phyloP scores from a whole-genome alignment of 176 grass and related monocot genomes.

The Carex pumila region DNA sequence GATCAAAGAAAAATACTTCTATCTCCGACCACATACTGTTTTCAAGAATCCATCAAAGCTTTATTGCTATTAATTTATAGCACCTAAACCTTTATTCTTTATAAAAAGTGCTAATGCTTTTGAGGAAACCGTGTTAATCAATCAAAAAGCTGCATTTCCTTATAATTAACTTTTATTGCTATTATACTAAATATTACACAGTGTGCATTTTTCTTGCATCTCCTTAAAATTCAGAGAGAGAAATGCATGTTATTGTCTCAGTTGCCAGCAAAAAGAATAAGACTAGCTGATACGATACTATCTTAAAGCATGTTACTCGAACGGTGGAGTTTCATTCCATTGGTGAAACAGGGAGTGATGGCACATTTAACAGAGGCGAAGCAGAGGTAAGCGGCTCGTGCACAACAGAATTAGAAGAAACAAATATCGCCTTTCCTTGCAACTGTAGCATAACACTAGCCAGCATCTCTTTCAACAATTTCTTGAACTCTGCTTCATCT shows the following conservation, averaged over 20 bases:
- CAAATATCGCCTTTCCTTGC: constrained; percentile 43
- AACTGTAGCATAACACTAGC: constrained; percentile 53
- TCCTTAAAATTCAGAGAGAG: constrained; percentile 2
- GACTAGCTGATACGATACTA: neutral
- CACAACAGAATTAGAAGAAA: constrained; percentile 58
- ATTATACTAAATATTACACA: neutral
- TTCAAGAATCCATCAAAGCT: too few species aligned
- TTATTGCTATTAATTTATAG: too few species aligned
- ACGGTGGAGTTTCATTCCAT: neutral
- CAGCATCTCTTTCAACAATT: constrained; percentile 47
- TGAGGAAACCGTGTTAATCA: neutral
- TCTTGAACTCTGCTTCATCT: constrained; percentile 61
- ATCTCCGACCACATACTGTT: too few species aligned
- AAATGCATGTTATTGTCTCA: neutral
- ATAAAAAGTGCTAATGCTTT: neutral
- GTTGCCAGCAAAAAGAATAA: neutral
- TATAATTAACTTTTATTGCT: neutral
- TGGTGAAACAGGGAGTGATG: neutral
- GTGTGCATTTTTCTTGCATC: constrained; percentile 4
- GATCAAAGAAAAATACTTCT: too few species aligned
- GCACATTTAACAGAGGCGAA: constrained; percentile 15
- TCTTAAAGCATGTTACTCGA: neutral
- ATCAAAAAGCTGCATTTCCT: neutral
- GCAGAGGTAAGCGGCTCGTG: constrained; percentile 47
- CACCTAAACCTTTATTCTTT: too few species aligned